Evolutionary conservation across 2,329 filamentous ascomycete genomes (phyloP).

Genomic region (Aureobasidium sp.): DNA sequence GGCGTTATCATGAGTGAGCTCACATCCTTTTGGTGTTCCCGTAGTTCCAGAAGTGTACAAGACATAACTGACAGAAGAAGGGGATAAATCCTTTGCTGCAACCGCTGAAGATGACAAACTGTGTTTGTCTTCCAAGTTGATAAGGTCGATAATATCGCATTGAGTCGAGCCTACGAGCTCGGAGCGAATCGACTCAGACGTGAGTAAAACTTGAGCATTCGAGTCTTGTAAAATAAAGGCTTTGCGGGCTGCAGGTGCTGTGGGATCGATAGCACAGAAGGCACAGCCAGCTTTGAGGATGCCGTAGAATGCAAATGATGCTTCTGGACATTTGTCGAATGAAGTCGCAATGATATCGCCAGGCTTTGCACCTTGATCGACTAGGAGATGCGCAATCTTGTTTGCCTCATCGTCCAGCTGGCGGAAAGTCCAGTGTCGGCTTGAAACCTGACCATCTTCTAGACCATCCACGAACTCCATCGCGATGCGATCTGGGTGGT

Average conservation of each 20-base stretch:
- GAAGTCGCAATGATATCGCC: slow-evolving; percentile 66
- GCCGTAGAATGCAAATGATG: slow-evolving; percentile 73
- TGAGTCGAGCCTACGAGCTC: slow-evolving; percentile 8
- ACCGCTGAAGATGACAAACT: slow-evolving; percentile 31
- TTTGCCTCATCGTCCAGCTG: slow-evolving; percentile 67
- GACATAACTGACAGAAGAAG: slow-evolving; percentile 66
- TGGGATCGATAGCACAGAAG: slow-evolving; percentile 73
- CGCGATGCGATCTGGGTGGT: slow-evolving; percentile 55
- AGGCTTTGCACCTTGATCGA: slow-evolving; percentile 39
- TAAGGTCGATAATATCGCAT: slow-evolving; percentile 40
- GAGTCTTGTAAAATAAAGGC: slow-evolving; percentile 74
- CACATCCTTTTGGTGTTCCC: slow-evolving; percentile 77
- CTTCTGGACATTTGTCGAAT: slow-evolving; percentile 79
- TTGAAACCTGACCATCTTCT: slow-evolving; percentile 38
- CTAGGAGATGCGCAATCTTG: slow-evolving; percentile 60
- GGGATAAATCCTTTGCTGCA: slow-evolving; percentile 29
- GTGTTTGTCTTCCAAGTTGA: slow-evolving; percentile 27
- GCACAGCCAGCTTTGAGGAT: slow-evolving; percentile 75
- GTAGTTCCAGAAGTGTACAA: slow-evolving; percentile 86
- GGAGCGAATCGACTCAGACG: slow-evolving; percentile 22
- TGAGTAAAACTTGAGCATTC: slow-evolving; percentile 55
- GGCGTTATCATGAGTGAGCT: slow-evolving; percentile 80
- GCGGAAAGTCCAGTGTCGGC: slow-evolving; percentile 63
- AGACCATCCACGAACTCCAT: slow-evolving; percentile 60
- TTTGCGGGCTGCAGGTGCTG: slow-evolving; percentile 64